Evolutionary conservation across 2,329 filamentous ascomycete species (phyloP), one percentile per base, ranked within the genome.

Genomic region (Apiospora marii): DNA sequence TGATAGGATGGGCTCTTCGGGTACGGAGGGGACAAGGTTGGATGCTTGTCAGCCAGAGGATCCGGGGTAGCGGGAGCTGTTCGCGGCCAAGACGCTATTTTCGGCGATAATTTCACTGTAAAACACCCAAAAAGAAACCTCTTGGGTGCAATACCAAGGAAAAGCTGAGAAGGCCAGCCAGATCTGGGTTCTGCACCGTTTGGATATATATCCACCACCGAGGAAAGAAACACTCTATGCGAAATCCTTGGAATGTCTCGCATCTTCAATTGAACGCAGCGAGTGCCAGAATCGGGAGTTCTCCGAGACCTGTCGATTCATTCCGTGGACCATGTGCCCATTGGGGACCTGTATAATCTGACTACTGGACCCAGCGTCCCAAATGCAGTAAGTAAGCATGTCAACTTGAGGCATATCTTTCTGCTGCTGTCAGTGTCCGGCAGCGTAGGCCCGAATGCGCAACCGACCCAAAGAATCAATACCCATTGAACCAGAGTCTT

Each of bases 341-440:
- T 22, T 22, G 7, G 27, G 53, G 22, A 61, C 16, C 30, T 61
- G 53, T 19, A 41, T 19, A 37, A 5, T 10, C 34, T n/a, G 58
- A 41, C 58, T 61, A 22, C 53, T 64, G 30, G 58, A 13, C 16
- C 34, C 58, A 41, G 34, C 58, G 30, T 61, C 30, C 53, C 27
- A 30, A 1, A 37, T 61, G 53, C 19, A 34, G 30, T 34, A n/a
- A 34, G 30, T 34, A n/a, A 10, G 30, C 30, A n/a, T 41, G 34
- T 41, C 58, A 41, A 64, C 30, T n/a, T 41, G 58, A 64, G 58
- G 58, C 58, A 64, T n/a, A 41, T 64, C 58, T 41, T 41, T 34
- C 19, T n/a, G 34, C 19, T 19, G 27, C 34, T 41, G 34, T 12
- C 19, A 64, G 1, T 64, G 7, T 64, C 58, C 30, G 58, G 34